phyloP scores from a whole-genome alignment of 257 asterid genomes.

The Solanum stenotomum region DNA sequence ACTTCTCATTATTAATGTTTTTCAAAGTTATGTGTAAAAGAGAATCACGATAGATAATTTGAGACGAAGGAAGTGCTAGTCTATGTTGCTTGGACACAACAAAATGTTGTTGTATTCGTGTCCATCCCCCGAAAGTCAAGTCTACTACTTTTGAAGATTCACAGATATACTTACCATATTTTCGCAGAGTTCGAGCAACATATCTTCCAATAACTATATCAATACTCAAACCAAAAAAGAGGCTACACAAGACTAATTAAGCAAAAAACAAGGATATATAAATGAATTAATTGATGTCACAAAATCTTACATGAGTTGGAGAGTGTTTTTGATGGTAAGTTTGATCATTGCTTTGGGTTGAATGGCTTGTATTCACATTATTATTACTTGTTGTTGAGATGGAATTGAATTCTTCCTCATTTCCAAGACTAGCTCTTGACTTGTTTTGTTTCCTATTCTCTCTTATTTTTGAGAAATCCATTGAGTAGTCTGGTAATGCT shows the following conservation, averaged over 20 bases:
- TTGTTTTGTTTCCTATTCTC: constrained; percentile 84
- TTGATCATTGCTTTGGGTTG: constrained; percentile 19
- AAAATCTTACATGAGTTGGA: constrained; percentile 44
- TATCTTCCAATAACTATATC: neutral
- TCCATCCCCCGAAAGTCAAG: neutral
- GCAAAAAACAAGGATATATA: neutral
- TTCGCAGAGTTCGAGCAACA: neutral
- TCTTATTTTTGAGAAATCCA: constrained; percentile 82
- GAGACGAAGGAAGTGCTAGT: neutral
- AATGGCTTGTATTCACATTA: constrained; percentile 17
- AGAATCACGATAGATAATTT: neutral
- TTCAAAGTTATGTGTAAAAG: neutral
- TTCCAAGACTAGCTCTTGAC: constrained; percentile 86
- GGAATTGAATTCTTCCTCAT: constrained; percentile 61
- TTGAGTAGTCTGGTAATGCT: constrained; percentile 59
- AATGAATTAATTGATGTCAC: neutral
- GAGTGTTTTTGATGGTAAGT: constrained; percentile 30
- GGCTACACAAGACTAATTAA: neutral
- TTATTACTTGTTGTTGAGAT: constrained; percentile 24
- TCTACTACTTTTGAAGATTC: neutral
- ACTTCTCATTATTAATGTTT: neutral
- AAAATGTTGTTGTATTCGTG: neutral
- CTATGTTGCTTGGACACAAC: neutral
- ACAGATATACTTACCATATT: no score
- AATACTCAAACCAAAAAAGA: neutral